These are phyloP conservation scores for Globisporangium cylindrosporum DNA, from an alignment of 352 stramenopile genomes.

Conservation along the genomic window DNA sequence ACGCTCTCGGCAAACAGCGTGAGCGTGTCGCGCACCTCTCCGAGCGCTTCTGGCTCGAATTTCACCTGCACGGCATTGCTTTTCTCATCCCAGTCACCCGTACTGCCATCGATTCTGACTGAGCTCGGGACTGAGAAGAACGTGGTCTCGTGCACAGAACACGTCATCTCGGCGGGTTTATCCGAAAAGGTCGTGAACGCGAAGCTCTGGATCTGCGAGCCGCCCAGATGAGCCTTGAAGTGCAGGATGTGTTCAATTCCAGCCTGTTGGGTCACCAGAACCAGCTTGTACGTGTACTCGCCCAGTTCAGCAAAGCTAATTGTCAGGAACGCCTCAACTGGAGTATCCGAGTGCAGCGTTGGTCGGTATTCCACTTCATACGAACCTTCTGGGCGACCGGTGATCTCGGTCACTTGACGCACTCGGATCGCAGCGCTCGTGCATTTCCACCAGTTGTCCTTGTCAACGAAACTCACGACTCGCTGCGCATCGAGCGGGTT, in stretches of 20 bases:
- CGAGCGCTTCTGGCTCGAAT: conserved; percentile 89
- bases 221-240: conserved; percentile 83
- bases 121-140: conserved; percentile 67
- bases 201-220: conserved; percentile 75
- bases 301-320: conserved; percentile 86
- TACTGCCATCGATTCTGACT: conserved; percentile 44
- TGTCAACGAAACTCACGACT: conserved; percentile 57
- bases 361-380: conserved; percentile 92
- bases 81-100: conserved; percentile 73
- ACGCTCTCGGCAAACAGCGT: conserved; percentile 53
- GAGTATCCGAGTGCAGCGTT: conserved; percentile 43
- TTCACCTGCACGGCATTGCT: conserved; percentile 57
- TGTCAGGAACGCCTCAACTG: conserved; percentile 51
- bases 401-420: conserved; percentile 64
- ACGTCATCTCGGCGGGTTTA: conserved; percentile 45
- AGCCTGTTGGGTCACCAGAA: conserved; percentile 70
- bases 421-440: conserved; percentile 74
- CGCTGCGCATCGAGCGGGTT: conserved; percentile 76
- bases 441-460: conserved; percentile 77
- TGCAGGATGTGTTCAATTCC: conserved; percentile 64
- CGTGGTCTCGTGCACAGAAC: conserved; percentile 47
- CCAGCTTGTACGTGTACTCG: conserved; percentile 86
- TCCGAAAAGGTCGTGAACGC: conserved; percentile 61
- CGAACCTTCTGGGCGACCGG: conserved; percentile 63
- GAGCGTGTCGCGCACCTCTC: conserved; percentile 81